phyloP scores from a whole-genome alignment of 345 rosid genomes.

The Mercurialis annua region DNA sequence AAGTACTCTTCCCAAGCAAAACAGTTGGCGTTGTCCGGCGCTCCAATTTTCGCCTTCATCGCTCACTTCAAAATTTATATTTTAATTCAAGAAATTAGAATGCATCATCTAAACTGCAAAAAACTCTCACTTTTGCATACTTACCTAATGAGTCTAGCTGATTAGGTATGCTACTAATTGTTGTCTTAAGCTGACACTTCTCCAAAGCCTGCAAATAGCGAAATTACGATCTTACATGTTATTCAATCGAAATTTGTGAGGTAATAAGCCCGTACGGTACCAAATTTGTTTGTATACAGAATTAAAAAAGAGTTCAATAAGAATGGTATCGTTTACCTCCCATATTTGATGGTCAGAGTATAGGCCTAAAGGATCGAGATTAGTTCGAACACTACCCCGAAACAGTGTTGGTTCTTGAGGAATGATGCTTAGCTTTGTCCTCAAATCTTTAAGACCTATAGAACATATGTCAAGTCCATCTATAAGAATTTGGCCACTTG shows the following conservation, averaged over 20 bases:
- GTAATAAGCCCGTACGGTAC: too few species aligned
- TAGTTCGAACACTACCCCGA: slow-evolving; percentile 72
- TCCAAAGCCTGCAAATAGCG: slow-evolving; percentile 17
- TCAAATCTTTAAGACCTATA: slow-evolving; percentile 77
- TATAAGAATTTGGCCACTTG: slow-evolving; percentile 59
- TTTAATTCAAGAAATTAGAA: too few species aligned
- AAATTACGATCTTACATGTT: neutral
- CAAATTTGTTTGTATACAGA: neutral
- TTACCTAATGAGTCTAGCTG: slow-evolving; percentile 14
- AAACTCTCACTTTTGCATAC: neutral
- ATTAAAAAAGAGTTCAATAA: neutral
- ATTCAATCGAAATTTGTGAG: neutral
- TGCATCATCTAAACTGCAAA: too few species aligned
- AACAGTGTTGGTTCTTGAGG: slow-evolving; percentile 96
- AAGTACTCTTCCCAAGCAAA: slow-evolving; percentile 35
- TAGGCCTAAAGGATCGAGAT: slow-evolving; percentile 79
- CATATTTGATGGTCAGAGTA: slow-evolving; percentile 72
- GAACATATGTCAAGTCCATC: slow-evolving; percentile 73
- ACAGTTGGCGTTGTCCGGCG: slow-evolving; percentile 34
- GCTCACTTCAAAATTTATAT: slow-evolving; percentile 10
- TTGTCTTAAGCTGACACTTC: slow-evolving; percentile 24
- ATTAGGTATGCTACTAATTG: slow-evolving; percentile 20
- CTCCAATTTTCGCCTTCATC: slow-evolving; percentile 38
- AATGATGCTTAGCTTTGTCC: slow-evolving; percentile 88
- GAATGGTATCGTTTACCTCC: slow-evolving; percentile 44